Conservation (phyloP, 805 yeast species). For the Kluyveromyces siamensis region DNA sequence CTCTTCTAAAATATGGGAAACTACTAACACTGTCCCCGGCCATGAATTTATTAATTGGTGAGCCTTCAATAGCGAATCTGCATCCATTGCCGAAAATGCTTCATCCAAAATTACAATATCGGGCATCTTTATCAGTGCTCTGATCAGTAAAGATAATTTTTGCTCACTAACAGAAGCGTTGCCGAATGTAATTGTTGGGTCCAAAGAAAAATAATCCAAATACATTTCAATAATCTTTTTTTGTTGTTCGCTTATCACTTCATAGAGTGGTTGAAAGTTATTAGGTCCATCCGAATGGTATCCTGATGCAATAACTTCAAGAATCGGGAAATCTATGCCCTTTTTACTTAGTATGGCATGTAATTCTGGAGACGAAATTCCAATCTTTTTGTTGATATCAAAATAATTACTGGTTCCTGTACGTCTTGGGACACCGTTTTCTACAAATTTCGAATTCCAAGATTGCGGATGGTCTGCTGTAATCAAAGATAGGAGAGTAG, state of each 20-base stretch:
- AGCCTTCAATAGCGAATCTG: conserved; percentile 45
- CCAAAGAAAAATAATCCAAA: conserved; percentile 38
- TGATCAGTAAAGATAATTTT: conserved; percentile 62
- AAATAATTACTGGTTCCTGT: conserved; percentile 73
- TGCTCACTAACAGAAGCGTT: conserved; percentile 64
- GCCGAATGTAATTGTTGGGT: conserved; percentile 32
- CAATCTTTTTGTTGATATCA: conserved; percentile 69
- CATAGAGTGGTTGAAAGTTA: conserved; percentile 43
- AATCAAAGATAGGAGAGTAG: conserved; percentile 72
- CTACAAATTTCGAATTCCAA: conserved; percentile 67
- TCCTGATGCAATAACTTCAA: conserved; percentile 63
- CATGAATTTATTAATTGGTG: conserved; percentile 42
- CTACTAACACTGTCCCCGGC: conserved; percentile 65
- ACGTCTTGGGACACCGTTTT: conserved; percentile 51
- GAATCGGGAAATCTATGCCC: conserved; percentile 35
- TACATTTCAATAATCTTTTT: conserved; percentile 35
- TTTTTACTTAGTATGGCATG: conserved; percentile 72
- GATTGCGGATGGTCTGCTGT: conserved; percentile 97
- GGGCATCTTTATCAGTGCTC: conserved; percentile 76
- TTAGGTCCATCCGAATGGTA: conserved; percentile 46
- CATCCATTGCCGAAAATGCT: conserved; percentile 86
- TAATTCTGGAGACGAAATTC: conserved; percentile 85
- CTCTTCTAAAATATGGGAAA: conserved; percentile 76
- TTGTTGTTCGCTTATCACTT: conserved; percentile 25
- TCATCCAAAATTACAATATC: conserved; percentile 77